Evolutionary conservation across 1,139 yeast genomes (phyloP).

Genomic region (Scheffersomyces illinoinensis): DNA sequence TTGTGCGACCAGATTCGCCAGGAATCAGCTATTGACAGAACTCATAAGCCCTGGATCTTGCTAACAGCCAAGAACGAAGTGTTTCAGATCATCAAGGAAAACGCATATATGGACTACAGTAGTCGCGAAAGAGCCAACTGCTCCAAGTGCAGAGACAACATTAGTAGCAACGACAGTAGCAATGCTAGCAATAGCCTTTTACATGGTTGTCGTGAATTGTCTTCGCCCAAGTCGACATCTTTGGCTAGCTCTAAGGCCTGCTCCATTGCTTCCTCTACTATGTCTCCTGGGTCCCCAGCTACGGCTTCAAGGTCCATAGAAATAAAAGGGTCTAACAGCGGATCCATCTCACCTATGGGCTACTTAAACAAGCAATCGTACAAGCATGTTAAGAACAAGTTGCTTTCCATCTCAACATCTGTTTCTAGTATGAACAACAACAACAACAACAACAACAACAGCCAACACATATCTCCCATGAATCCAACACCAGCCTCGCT

Average conservation of each 20-base stretch:
- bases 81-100: conserved; percentile 45
- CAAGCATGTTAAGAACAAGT: not conserved
- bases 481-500: not conserved
- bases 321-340: not conserved
- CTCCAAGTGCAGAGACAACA: not conserved
- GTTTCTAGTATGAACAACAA: not conserved
- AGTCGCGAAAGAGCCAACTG: conserved; percentile 1
- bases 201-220: not conserved
- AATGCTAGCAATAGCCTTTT: not conserved
- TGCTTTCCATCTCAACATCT: conserved; percentile 4
- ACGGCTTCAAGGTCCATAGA: not conserved
- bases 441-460: not conserved
- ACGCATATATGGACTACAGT: conserved; percentile 30
- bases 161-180: not conserved
- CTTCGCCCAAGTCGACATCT: not conserved
- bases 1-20: conserved; percentile 30
- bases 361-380: not conserved
- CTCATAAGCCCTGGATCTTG: conserved; percentile 43
- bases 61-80: conserved; percentile 45
- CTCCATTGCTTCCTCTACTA: not conserved
- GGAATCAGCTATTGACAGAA: conserved; percentile 21
- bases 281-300: not conserved
- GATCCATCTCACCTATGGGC: not conserved
- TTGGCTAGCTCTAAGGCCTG: not conserved
- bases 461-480: not conserved